Conservation (phyloP, 2,329 filamentous ascomycete genomes). For the Lizonia empirigonia region DNA sequence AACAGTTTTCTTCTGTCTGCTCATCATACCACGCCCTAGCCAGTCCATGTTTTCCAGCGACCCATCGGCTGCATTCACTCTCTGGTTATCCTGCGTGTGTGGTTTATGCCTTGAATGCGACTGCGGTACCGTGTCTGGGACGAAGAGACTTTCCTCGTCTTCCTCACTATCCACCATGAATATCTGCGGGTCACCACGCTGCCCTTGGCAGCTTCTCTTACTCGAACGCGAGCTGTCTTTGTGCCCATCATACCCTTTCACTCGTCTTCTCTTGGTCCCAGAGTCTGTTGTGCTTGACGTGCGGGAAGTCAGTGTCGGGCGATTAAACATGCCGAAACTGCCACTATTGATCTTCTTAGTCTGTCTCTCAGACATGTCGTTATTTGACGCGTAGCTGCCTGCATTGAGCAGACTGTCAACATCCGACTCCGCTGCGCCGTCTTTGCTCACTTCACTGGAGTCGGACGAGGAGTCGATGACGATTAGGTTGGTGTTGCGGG, state of each 20-base stretch:
- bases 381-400: slow-evolving; percentile 16
- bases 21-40: too few species aligned
- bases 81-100: too few species aligned
- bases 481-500: neutral
- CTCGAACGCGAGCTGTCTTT: neutral
- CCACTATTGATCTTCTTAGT: slow-evolving; percentile 64
- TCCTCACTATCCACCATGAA: neutral
- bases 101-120: too few species aligned
- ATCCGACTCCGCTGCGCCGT: neutral
- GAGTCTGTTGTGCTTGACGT: neutral
- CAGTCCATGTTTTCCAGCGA: too few species aligned
- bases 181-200: neutral
- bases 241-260: neutral
- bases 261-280: neutral
- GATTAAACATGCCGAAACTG: slow-evolving; percentile 55
- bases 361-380: slow-evolving; percentile 41
- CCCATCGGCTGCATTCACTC: too few species aligned
- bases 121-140: neutral
- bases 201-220: neutral
- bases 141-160: neutral
- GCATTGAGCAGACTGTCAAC: neutral
- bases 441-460: neutral
- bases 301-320: neutral
- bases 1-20: too few species aligned
- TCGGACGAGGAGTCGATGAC: neutral